phyloP scores from a whole-genome alignment of 257 asterid species.

The Marsdenia floribunda region DNA sequence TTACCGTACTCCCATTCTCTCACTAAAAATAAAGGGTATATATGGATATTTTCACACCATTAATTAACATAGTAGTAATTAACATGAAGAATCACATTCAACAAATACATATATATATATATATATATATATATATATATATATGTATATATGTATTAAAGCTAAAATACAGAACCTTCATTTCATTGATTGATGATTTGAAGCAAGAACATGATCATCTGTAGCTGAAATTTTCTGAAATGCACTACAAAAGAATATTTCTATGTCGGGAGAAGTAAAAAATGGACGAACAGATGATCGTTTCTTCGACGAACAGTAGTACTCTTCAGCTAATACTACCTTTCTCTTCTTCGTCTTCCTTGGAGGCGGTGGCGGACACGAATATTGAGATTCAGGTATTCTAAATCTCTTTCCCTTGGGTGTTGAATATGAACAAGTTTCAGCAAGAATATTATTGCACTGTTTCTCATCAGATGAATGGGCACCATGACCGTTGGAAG shows the following conservation, averaged over 20 bases:
- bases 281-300: slow-evolving; percentile 10
- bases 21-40: too few relatives aligned
- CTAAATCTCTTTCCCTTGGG: slow-evolving; percentile 46
- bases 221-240: slow-evolving; percentile 15
- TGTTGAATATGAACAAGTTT: slow-evolving; percentile 32
- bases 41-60: too few relatives aligned
- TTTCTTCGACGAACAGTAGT: slow-evolving; percentile 18
- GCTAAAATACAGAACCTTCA: too few relatives aligned
- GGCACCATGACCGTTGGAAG: too few relatives aligned
- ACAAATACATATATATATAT: too few relatives aligned
- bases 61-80: too few relatives aligned
- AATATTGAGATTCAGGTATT: slow-evolving; percentile 25
- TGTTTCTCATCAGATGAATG: too few relatives aligned
- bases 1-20: too few relatives aligned
- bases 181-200: background rate
- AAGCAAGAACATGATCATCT: background rate
- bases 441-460: background rate
- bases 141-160: too few relatives aligned
- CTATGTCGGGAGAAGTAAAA: slow-evolving; percentile 45
- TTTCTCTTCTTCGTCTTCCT: slow-evolving; percentile 51
- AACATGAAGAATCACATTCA: too few relatives aligned
- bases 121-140: too few relatives aligned
- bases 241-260: slow-evolving; percentile 37
- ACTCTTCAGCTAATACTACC: slow-evolving; percentile 8
- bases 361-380: slow-evolving; percentile 56